Evolutionary conservation across 75 land plant species (phyloP).

Genomic region (Sequoia sempervirens): DNA sequence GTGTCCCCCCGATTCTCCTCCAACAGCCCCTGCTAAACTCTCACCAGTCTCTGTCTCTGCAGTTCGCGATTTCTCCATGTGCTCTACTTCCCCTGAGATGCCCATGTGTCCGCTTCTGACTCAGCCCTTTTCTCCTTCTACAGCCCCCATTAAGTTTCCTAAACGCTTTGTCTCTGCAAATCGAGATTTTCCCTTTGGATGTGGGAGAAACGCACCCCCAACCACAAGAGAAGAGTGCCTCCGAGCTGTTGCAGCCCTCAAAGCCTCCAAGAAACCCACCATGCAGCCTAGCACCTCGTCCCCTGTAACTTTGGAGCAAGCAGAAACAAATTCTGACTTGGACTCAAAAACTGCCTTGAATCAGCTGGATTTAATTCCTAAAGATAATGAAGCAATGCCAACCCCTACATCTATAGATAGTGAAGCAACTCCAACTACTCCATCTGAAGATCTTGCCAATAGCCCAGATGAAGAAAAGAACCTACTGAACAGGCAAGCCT

Average conservation of each 20-base stretch:
- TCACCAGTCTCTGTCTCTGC: not conserved
- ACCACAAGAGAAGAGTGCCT: constrained; percentile 17
- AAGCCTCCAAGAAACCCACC: not conserved
- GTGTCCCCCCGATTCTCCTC: not conserved
- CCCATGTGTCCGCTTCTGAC: constrained; percentile 1
- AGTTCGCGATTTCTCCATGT: not conserved
- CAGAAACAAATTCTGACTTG: not conserved
- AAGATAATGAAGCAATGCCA: not conserved
- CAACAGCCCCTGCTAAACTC: not conserved
- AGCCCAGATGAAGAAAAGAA: not conserved
- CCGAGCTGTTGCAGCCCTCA: constrained; percentile 1
- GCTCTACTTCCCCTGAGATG: not conserved
- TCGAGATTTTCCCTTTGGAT: constrained; percentile 46
- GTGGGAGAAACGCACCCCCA: constrained; percentile 28
- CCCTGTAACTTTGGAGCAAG: not conserved
- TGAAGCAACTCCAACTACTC: not conserved
- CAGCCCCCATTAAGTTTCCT: constrained; percentile 5
- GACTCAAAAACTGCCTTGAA: not conserved
- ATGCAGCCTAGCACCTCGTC: not conserved
- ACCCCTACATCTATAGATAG: not conserved
- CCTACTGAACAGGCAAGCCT: not conserved
- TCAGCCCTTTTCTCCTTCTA: not conserved
- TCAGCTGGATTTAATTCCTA: not conserved
- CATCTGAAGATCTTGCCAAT: not conserved
- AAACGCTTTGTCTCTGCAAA: constrained; percentile 33